Conservation (phyloP, 1,139 yeast genomes). For the Geotrichum fermentans region DNA sequence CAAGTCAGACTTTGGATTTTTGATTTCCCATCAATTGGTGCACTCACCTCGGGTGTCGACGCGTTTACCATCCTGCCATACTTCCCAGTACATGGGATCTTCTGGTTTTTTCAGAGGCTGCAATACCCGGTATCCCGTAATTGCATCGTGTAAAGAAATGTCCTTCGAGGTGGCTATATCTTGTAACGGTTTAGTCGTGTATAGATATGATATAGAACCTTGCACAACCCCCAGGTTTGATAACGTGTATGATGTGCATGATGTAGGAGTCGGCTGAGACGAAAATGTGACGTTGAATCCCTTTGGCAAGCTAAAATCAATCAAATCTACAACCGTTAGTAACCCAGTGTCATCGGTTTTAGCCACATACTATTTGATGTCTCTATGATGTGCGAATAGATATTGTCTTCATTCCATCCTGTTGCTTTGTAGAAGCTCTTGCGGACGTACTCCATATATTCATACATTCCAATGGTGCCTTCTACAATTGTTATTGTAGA, state of each 20-base stretch:
- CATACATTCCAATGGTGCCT: slow-evolving; percentile 48
- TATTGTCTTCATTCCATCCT: slow-evolving; percentile 72
- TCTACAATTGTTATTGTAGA: too few relatives aligned
- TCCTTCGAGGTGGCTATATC: slow-evolving; percentile 50
- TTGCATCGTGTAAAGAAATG: slow-evolving; percentile 62
- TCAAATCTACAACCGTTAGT: slow-evolving; percentile 37
- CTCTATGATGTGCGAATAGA: slow-evolving; percentile 66
- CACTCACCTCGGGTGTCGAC: slow-evolving; percentile 29
- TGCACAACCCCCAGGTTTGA: slow-evolving; percentile 64
- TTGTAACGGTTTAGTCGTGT: slow-evolving; percentile 56
- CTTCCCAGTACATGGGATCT: slow-evolving; percentile 29
- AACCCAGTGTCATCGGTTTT: background rate
- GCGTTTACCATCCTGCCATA: slow-evolving; percentile 36
- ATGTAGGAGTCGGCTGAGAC: slow-evolving; percentile 63
- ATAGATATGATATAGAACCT: slow-evolving; percentile 81
- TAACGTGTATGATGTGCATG: slow-evolving; percentile 71
- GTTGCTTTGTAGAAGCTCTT: slow-evolving; percentile 64
- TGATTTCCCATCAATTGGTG: background rate
- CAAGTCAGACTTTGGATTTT: background rate
- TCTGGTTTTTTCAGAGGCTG: slow-evolving; percentile 42
- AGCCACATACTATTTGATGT: slow-evolving; percentile 50
- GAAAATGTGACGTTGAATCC: slow-evolving; percentile 66
- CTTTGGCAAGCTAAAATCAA: slow-evolving; percentile 70
- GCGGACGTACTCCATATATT: slow-evolving; percentile 80
- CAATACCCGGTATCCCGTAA: slow-evolving; percentile 69